Percentiles rank a stretch among this genome's conserved stretches.
phyloP scores from a whole-genome alignment of 2,329 filamentous ascomycete species.

The Coniochaeta prunicola region DNA sequence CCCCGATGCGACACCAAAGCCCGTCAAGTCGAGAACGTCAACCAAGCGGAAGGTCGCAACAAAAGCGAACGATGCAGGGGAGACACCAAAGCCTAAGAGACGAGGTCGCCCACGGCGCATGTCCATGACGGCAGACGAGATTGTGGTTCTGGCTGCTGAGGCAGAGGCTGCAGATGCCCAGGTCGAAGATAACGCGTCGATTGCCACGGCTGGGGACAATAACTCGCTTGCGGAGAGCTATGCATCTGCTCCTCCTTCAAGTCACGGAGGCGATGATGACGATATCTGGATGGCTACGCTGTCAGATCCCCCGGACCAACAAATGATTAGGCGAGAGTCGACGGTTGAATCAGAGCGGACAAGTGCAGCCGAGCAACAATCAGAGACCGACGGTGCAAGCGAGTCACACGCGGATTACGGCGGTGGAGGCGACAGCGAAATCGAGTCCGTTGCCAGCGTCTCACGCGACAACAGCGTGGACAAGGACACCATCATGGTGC shows the following conservation, averaged over 20 bases:
- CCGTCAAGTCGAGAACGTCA: constrained; percentile 10
- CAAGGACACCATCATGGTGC: constrained; percentile 19
- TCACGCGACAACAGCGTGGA: constrained; percentile 24
- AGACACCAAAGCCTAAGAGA: constrained; percentile 18
- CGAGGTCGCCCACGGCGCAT: constrained; percentile 22
- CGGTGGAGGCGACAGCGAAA: constrained; percentile 18
- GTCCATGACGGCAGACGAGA: constrained; percentile 4
- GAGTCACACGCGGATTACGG: constrained; percentile 11
- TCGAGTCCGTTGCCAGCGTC: constrained; percentile 30
- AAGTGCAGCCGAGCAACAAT: constrained; percentile 6
- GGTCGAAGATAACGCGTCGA: constrained; percentile 4
- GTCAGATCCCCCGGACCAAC: constrained; percentile 25
- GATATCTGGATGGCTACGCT: constrained; percentile 40
- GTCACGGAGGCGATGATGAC: constrained; percentile 6
- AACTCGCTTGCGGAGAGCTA: neutral
- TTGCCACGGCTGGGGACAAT: constrained; percentile 5
- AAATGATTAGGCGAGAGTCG: neutral
- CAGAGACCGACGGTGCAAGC: constrained; percentile 1
- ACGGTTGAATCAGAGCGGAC: neutral
- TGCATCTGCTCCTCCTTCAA: neutral
- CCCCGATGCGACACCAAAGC: constrained; percentile 18
- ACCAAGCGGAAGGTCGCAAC: constrained; percentile 17
- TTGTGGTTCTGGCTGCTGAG: constrained; percentile 1
- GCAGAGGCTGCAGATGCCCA: neutral
- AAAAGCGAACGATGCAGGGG: constrained; percentile 15